A percentile compares a stretch with the other conserved stretches of the same genome.
Evolutionary conservation across 768 basidiomycete species (phyloP).

Genomic region (Tricholoma saponaceum): DNA sequence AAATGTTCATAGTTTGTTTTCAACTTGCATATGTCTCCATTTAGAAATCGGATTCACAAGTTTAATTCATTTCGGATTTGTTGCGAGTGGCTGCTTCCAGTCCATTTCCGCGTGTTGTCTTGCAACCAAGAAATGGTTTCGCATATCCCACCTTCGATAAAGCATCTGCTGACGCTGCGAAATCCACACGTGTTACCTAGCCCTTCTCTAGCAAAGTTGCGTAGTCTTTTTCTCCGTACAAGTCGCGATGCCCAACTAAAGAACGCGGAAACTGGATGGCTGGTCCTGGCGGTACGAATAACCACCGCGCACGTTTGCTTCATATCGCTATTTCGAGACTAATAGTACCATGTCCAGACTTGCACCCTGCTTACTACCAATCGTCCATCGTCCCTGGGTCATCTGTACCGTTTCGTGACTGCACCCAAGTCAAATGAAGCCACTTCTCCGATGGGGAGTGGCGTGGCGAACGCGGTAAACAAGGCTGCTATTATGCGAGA

Average conservation of each 20-base stretch:
- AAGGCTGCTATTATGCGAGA: conserved; percentile 86
- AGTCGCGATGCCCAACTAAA: conserved; percentile 58
- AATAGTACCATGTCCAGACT: conserved; percentile 44
- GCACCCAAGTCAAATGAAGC: conserved; percentile 37
- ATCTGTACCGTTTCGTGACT: conserved; percentile 78
- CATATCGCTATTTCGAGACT: conserved; percentile 4
- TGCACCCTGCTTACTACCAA: conserved; percentile 83
- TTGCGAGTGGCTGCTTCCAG: background rate
- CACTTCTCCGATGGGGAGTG: conserved; percentile 30
- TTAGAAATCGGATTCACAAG: background rate
- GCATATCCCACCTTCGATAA: conserved; percentile 61
- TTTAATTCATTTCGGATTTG: background rate
- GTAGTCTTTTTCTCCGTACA: conserved; percentile 55
- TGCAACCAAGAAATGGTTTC: conserved; percentile 28
- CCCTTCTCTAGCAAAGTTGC: conserved; percentile 51
- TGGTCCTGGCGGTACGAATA: conserved; percentile 61
- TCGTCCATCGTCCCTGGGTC: conserved; percentile 72
- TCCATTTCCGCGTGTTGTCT: background rate
- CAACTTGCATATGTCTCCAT: background rate
- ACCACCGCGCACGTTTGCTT: conserved; percentile 12
- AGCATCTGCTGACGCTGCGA: conserved; percentile 66
- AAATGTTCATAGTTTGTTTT: too few species aligned
- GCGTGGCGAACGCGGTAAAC: conserved; percentile 54
- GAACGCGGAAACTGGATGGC: conserved; percentile 74
- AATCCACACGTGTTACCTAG: conserved; percentile 56